Evolutionary conservation across 2,329 filamentous ascomycete genomes (phyloP).

Genomic region (Reticulascus tulasneorum): DNA sequence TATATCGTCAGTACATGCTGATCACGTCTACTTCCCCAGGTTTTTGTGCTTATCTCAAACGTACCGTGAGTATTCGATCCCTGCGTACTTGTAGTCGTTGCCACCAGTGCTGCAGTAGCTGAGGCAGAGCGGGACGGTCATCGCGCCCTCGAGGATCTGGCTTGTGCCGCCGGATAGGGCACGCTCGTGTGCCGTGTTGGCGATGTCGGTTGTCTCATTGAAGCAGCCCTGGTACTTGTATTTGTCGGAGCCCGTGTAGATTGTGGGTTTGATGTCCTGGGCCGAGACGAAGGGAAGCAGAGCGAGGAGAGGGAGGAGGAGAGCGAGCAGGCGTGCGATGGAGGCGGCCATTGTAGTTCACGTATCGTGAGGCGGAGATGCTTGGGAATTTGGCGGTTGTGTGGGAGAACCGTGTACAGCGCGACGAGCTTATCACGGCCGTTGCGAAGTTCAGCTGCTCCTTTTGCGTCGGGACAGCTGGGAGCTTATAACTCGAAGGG

Average conservation of each 20-base stretch:
- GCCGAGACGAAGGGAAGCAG: conserved; percentile 14
- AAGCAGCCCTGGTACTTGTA: conserved; percentile 56
- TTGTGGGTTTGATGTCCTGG: conserved; percentile 17
- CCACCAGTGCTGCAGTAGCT: conserved; percentile 41
- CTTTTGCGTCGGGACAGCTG: no score
- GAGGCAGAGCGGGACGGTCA: conserved; percentile 51
- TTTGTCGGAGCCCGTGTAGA: conserved; percentile 30
- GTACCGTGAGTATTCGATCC: conserved; percentile 49
- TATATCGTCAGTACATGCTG: neutral
- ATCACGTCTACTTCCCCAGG: neutral
- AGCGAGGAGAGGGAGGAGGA: conserved; percentile 12
- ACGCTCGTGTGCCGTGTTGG: conserved; percentile 33
- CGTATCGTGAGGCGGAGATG: no score
- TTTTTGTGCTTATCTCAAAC: conserved; percentile 13
- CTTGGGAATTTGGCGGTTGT: no score
- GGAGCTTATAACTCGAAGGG: no score
- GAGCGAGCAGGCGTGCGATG: conserved; percentile 1
- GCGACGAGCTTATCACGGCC: no score
- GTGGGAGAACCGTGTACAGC: no score
- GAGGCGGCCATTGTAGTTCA: no score
- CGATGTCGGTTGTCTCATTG: conserved; percentile 50
- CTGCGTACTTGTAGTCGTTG: conserved; percentile 43
- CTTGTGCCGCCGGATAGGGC: conserved; percentile 41
- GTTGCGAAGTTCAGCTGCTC: no score
- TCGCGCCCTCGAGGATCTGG: conserved; percentile 35